Evolutionary conservation across 176 grass and related monocot species (phyloP).

Genomic region (Oropetium thomaeum): DNA sequence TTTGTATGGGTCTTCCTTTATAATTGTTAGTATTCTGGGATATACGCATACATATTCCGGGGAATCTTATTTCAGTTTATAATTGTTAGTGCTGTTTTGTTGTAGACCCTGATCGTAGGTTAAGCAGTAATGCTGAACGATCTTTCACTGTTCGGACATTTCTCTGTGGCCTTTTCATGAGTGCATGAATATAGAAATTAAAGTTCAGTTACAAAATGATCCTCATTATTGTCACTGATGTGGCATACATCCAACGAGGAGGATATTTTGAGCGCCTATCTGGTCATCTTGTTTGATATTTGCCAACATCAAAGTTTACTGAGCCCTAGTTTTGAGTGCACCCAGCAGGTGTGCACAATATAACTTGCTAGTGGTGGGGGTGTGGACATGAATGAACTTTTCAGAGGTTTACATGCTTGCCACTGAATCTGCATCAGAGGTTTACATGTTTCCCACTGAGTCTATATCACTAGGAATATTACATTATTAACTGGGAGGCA

Average conservation of each 20-base stretch:
- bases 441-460: constrained; percentile 38
- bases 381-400: constrained; percentile 30
- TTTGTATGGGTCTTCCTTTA: background rate
- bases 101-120: background rate
- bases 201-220: constrained; percentile 25
- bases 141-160: constrained; percentile 13
- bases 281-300: constrained; percentile 41
- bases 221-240: constrained; percentile 9
- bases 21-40: constrained; percentile 5
- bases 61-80: constrained; percentile 8
- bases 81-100: background rate
- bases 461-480: constrained; percentile 22
- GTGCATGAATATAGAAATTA: constrained; percentile 14
- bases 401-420: constrained; percentile 41
- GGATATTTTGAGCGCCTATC: constrained; percentile 31
- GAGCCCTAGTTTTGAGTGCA: constrained; percentile 29
- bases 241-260: constrained; percentile 12
- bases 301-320: constrained; percentile 30
- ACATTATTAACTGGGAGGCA: constrained; percentile 19
- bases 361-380: constrained; percentile 35
- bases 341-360: constrained; percentile 27
- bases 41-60: background rate
- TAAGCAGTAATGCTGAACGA: background rate
- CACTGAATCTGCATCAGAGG: constrained; percentile 22
- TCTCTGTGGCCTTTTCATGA: constrained; percentile 4